Base-by-base conservation (phyloP, 2,329 filamentous ascomycete species). In the Colletotrichum sp. region DNA sequence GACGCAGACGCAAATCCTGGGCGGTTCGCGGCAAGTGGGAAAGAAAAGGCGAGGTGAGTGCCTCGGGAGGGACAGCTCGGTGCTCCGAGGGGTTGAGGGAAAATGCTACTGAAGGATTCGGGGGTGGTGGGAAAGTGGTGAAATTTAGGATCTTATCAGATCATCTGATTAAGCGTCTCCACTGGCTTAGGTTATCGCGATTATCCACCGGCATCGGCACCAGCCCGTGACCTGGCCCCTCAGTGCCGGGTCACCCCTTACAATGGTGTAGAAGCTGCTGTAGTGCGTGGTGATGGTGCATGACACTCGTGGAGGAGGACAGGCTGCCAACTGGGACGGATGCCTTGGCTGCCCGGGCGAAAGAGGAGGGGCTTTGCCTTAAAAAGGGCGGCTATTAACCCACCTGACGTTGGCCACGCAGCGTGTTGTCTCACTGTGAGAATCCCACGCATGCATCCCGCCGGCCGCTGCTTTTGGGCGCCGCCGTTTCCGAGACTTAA, bases 111-210 rank as follows among this genome's bases (percentile, higher is more conserved):
- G 68, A 59, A 49, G 66, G 65, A 66, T 59, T 74, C 28, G 62
- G 34, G 62, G 64, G 59, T 59, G 64, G 63, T 59, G 28, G 64
- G 30, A 57, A 63, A 65, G 63, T 59, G 24, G 64, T 24, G 63
- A 75, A 68, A 69, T 71, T 72, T 64, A 21, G 36, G 57, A 78
- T 78, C 76, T 77, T 77, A 78, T 78, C 75, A 77, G 76, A 78
- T 78, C 70, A 78, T 78, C 76, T 78, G 75, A 78, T 76, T 68
- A 76, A 39, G 64, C 44, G 44, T 21, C 44, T 26, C 49, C 28
- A 52, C 44, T 28, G 16, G 70, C 57, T 62, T 65, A 69, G 64
- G 74, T 69, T 65, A 60, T 60, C 64, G 64, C 70, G 64, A 69
- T 67, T 55, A 69, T 59, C 69, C 65, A 69, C 72, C 75, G 75